Conservation (phyloP, 257 asterid genomes). For the Fraxinus pennsylvanica region DNA sequence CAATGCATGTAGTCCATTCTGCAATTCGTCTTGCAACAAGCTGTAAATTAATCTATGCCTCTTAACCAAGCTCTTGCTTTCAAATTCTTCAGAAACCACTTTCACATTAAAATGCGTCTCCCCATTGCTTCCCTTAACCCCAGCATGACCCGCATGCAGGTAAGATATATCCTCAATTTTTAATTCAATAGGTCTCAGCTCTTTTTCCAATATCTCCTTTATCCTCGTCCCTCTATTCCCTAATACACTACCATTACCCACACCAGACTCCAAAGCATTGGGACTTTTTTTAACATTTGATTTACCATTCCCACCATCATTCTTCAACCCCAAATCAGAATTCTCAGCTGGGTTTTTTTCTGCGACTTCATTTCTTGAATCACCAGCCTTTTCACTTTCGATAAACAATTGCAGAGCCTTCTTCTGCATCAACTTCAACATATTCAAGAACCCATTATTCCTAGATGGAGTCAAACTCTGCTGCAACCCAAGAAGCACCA, state of each 20-base stretch:
- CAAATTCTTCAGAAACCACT: constrained; percentile 71
- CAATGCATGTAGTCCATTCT: constrained; percentile 71
- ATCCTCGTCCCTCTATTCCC: constrained; percentile 67
- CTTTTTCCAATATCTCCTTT: constrained; percentile 53
- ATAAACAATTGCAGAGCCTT: constrained; percentile 68
- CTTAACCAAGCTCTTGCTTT: constrained; percentile 90
- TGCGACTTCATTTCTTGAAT: constrained; percentile 12
- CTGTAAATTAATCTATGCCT: constrained; percentile 78
- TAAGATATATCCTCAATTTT: constrained; percentile 77
- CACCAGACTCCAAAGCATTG: constrained; percentile 14
- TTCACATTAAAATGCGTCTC: constrained; percentile 86
- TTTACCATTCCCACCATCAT: constrained; percentile 27
- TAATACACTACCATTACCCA: constrained; percentile 36
- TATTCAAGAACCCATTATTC: constrained; percentile 88
- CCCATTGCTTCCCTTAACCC: constrained; percentile 67
- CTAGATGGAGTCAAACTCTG: constrained; percentile 75
- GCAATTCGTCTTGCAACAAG: constrained; percentile 79
- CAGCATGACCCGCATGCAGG: constrained; percentile 88
- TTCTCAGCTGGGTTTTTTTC: constrained; percentile 24
- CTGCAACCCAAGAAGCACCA: constrained; percentile 67
- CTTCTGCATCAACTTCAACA: constrained; percentile 83
- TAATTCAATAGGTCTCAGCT: constrained; percentile 51
- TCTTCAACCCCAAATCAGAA: constrained; percentile 28
- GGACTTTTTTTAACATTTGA: constrained; percentile 26
- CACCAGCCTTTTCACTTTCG: constrained; percentile 48